Base-by-base conservation (phyloP, 2,329 filamentous ascomycete genomes). In the Sordariomycetes sp. region DNA sequence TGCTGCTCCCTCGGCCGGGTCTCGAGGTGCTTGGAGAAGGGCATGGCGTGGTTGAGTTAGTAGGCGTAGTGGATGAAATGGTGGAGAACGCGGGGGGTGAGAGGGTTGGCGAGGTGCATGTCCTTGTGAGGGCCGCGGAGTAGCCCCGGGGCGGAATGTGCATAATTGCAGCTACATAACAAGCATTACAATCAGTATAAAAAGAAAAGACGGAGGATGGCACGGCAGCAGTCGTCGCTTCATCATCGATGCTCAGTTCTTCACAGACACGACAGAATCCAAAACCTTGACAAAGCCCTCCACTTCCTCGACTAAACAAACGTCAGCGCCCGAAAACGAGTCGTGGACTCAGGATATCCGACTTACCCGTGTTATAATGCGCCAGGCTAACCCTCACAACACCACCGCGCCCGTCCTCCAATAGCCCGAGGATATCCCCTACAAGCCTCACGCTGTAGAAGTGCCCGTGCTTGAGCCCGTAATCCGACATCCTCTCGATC, bases 301-400 rank as follows among this genome's bases (percentile, higher is more conserved):
- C 2, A 85, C 72, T 65, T 86, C 82, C 2, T 81, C 77, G 62
- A 80, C 80, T 77, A 59, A 2, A 17, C 28, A 28, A 17, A 28
- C 48, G 52, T 62, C 60, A 63, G 63, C 50, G n/a, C 20, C 17
- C 13, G 28, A 52, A 34, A 57, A 34, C n/a, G 13, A 54, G 17
- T 13, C 22, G 51, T 20, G 10, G 24, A 28, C 35, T n/a, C 24
- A 75, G 78, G 73, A 20, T 5, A 22, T 20, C 42, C 8, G 12
- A 50, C 45, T 50, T 64, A 82, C 79, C 65, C 2, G 83, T 87
- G 63, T 89, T 89, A 65, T 89, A 89, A 68, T 89, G 85, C 57
- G 86, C 77, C 74, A 88, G 75, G 63, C 83, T 87, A n/a, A 88
- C 81, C 61, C 86, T 75, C 4, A 86, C 76, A 10, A 89, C 79